Percentiles rank a stretch among this genome's conserved stretches.
Evolutionary conservation across 2,329 filamentous ascomycete species (phyloP).

Genomic region (Pseudocercospora pini-densiflorae): DNA sequence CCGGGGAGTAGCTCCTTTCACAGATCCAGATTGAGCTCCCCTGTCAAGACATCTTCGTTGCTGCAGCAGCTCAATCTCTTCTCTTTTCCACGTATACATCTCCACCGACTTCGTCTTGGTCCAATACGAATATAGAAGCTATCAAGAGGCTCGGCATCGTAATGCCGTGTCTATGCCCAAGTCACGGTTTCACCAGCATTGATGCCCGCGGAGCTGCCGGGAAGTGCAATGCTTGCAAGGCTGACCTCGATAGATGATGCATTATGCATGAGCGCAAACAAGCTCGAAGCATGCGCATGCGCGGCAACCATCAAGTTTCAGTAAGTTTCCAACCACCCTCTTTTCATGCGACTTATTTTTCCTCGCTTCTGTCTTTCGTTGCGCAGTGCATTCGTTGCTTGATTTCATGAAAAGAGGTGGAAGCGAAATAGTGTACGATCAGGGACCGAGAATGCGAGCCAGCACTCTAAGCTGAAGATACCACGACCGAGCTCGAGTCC

Average conservation of each 20-base stretch:
- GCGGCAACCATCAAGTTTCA: constrained; percentile 5
- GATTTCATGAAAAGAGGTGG: background rate
- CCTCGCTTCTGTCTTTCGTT: constrained; percentile 2
- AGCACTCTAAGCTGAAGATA: background rate
- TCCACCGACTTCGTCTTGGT: background rate
- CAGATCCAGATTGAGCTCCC: background rate
- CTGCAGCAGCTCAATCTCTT: background rate
- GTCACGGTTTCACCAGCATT: background rate
- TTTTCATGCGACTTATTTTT: background rate
- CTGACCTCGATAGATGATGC: constrained; percentile 20
- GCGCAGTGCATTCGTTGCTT: constrained; percentile 3
- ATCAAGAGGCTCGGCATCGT: background rate
- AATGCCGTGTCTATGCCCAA: constrained; percentile 9
- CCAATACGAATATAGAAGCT: background rate
- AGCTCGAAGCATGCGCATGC: constrained; percentile 2
- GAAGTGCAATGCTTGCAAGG: constrained; percentile 20
- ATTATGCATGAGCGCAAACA: constrained; percentile 8
- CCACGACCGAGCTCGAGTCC: constrained; percentile 9
- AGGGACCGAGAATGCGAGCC: background rate
- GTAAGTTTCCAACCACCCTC: constrained; percentile 9
- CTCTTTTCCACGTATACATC: constrained; percentile 2
- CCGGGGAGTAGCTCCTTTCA: background rate
- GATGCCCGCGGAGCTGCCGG: constrained; percentile 15
- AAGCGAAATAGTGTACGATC: background rate
- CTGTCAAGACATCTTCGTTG: background rate